Evolutionary conservation across 225 moss, liverwort and hornwort species (phyloP), one percentile per base, ranked within the genome.

Genomic region (Polytrichum formosum): DNA sequence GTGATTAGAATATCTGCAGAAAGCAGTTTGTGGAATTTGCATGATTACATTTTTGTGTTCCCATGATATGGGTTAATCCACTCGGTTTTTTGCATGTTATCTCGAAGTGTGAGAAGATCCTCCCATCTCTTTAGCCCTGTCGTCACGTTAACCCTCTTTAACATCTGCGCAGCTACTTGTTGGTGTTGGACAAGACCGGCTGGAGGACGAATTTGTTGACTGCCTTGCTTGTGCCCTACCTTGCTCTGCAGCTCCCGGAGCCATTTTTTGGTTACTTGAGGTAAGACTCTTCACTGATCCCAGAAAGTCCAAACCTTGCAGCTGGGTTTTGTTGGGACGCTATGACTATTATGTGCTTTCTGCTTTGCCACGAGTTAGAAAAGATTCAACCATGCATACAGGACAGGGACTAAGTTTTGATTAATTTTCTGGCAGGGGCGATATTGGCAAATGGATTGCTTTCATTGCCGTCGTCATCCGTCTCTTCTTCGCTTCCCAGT

Each of bases 161-260:
- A 66, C 20, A 22, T 27, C 6, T 79, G 28, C 68, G 81, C 90
- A 91, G 95, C 22, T 93, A 89, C 67, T 73, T 93, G 76, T 79
- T 96, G 58, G 63, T 93, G 31, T 64, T 96, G 70, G 87, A 93
- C 55, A 85, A 90, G 70, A 89, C 90, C 27, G 84, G 90, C 75
- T 93, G 96, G 96, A 87, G 93, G 73, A 92, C 90, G n/a, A 82
- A 93, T 75, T 55, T 96, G 66, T 69, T 93, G 75, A 96, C 96
- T 5, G 80, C 86, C 9, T 81, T 96, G 73, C 81, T 96, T 2
- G 93, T 96, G 10, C 96, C 96, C n/a, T 93, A 91, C 78, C 74
- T 96, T 23, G 80, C 75, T 35, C 81, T 96, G 54, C 91, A 96
- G 72, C 77, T 96, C 28, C 93, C 91, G 5, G 13, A 76, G 53